Base-by-base conservation (phyloP, 306 rosid genomes). In the Citrullus amarus region DNA sequence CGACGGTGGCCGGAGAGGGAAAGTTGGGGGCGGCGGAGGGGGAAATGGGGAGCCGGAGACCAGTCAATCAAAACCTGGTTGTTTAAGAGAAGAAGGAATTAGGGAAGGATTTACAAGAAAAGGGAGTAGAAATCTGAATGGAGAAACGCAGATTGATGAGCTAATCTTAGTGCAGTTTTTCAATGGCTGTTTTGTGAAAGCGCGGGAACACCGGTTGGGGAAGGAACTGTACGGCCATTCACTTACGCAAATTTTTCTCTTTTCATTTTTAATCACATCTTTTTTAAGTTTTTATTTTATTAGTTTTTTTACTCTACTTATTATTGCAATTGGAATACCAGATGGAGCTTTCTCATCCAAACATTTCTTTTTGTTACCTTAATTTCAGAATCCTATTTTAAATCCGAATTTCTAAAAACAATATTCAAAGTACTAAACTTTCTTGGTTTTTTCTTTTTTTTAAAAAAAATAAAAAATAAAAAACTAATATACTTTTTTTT, bases 201-300 rank as follows among this genome's bases (percentile, higher is more conserved):
- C 81, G 90, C 91, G 86, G 82, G 51, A 88, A 84, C 78, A 44
- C 69, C 89, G 96, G 85, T 82, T 86, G 82, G 10, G 38, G 48
- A 11, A 2, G 32, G 9, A 81, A 58, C 32, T 12, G 36, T 25
- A 41, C 56, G 76, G 76, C 75, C 61, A 56, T 3, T 15, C 68
- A 57, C 0, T 57, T 54, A 17, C 44, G 59, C 68, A 57, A 25
- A 12, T 4, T 38, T 56, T 56, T 76, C 67, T 58, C 80, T 22
- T 16, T 53, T 77, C 50, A 22, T 77, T 77, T 77, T 62, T 12
- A 59, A 46, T 58, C 68, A 57, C 68, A 30, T 32, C 62, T 73
- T 73, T 53, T 73, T 73, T 51, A 1, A 6, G 43, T 12, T 7
- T 9, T 51, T 74, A 18, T 73, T 13, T 34, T 72, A 20, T 72